Evolutionary conservation across 2,329 filamentous ascomycete genomes (phyloP).

Genomic region (Chrysoporthe deuterocubensis): DNA sequence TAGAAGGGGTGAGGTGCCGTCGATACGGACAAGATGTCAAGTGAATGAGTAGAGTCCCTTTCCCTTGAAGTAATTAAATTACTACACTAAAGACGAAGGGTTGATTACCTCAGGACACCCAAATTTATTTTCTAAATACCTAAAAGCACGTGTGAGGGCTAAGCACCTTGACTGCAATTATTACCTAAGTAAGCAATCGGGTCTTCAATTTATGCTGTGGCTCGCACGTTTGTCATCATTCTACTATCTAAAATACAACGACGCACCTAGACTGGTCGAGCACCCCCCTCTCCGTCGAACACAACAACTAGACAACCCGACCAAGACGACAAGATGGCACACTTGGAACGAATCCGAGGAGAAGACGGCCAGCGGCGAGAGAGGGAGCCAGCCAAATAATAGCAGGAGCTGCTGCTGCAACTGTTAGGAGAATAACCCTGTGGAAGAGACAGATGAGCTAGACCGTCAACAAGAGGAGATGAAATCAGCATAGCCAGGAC

Average conservation of each 20-base stretch:
- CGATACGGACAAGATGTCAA: background rate
- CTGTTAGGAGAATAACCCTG: background rate
- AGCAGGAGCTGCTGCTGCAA: background rate
- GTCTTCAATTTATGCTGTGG: no score
- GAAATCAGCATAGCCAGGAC: background rate
- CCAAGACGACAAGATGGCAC: background rate
- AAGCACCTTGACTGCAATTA: no score
- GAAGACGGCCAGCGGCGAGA: background rate
- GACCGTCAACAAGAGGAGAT: background rate
- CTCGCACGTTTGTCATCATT: background rate
- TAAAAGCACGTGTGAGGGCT: no score
- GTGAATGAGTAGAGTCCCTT: background rate
- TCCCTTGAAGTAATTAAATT: no score
- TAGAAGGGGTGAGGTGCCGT: background rate
- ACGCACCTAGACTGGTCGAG: background rate
- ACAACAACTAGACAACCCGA: background rate
- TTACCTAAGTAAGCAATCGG: no score
- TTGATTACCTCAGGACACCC: no score
- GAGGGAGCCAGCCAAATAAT: background rate
- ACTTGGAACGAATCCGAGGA: background rate
- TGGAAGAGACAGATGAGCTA: background rate
- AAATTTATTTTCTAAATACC: no score
- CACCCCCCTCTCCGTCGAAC: no score
- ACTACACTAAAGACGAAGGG: no score
- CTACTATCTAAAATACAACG: background rate